Evolutionary conservation across 140 eudicot species (phyloP).

Genomic region (Ambrosia hybrid): DNA sequence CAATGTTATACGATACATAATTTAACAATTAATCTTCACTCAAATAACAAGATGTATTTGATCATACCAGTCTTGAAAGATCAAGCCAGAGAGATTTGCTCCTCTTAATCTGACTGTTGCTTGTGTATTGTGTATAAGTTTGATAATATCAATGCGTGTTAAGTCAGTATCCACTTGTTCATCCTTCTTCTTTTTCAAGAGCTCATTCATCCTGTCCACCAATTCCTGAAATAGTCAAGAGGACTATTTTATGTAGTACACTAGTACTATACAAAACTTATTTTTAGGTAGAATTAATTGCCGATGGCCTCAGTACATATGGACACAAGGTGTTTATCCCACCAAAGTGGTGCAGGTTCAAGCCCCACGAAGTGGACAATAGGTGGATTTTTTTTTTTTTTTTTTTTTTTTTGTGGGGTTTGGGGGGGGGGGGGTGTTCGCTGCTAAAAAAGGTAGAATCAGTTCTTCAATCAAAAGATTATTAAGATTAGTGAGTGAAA

Average conservation of each 20-base stretch:
- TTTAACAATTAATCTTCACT: background rate
- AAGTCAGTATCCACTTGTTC: slow-evolving; percentile 72
- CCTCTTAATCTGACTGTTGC: slow-evolving; percentile 74
- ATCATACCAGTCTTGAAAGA: slow-evolving; percentile 82
- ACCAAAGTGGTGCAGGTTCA: too few relatives aligned
- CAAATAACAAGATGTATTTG: slow-evolving; percentile 12
- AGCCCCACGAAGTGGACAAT: too few relatives aligned
- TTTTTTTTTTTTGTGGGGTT: too few relatives aligned
- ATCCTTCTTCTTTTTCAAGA: slow-evolving; percentile 58
- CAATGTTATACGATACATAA: slow-evolving; percentile 5
- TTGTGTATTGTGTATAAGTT: slow-evolving; percentile 67
- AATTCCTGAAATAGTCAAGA: slow-evolving; percentile 51
- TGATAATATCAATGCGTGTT: slow-evolving; percentile 84
- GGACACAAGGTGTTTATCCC: too few relatives aligned
- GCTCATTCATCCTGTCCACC: slow-evolving; percentile 60
- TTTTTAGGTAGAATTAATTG: background rate
- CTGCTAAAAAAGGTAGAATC: background rate
- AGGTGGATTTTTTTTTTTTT: too few relatives aligned
- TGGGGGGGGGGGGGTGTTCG: too few relatives aligned
- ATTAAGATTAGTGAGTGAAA: background rate
- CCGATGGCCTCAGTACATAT: too few relatives aligned
- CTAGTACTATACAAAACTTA: background rate
- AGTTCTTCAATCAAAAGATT: slow-evolving; percentile 4
- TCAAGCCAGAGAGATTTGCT: slow-evolving; percentile 65
- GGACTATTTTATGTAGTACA: background rate